Base-by-base conservation (phyloP, 495 filamentous ascomycete genomes). In the Terfezia claveryi region DNA sequence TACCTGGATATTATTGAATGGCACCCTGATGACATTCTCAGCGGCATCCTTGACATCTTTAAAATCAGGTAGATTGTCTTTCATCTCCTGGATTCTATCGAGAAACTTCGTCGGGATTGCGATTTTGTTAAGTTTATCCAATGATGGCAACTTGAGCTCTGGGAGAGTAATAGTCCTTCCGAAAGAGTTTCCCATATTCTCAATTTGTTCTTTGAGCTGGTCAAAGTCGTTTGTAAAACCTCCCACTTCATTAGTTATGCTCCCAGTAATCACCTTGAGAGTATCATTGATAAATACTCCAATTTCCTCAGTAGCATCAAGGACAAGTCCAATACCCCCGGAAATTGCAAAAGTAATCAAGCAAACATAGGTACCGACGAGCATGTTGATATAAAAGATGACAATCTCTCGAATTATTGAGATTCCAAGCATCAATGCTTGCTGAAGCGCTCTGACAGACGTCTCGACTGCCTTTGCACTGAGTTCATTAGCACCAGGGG, bases 351-450 rank as follows among this genome's bases (percentile, higher is more conserved):
- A 72, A 10, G 80, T 80, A 62, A 87, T 82, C 23, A 98, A 72
- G 62, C 91, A 98, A 56, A 85, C 72, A 63, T 92, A 95, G 6
- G 85, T 93, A 51, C 78, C 79, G 37, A 84, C 86, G 69, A 94
- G 75, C 70, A 94, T 77, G 66, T 91, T 84, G 68, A 96, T 80
- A 62, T 85, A 71, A 69, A 96, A 96, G 54, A 94, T 70, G 51
- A 96, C 76, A 17, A 98, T 77, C 64, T 84, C 80, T 69, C 94
- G 84, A 14, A 95, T 77, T 44, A 76, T 86, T 9, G 81, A 91
- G 58, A 96, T 72, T 53, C 79, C 80, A 62, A 96, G 70, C 41
- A 76, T 69, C 44, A 95, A 71, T 68, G 92, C 78, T 8, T 76
- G 71, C 65, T 82, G 81, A 61, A 95, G 74, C 14, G 75, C 91